Conservation (phyloP, 2,329 filamentous ascomycete genomes). For the Apiospora arundinis region DNA sequence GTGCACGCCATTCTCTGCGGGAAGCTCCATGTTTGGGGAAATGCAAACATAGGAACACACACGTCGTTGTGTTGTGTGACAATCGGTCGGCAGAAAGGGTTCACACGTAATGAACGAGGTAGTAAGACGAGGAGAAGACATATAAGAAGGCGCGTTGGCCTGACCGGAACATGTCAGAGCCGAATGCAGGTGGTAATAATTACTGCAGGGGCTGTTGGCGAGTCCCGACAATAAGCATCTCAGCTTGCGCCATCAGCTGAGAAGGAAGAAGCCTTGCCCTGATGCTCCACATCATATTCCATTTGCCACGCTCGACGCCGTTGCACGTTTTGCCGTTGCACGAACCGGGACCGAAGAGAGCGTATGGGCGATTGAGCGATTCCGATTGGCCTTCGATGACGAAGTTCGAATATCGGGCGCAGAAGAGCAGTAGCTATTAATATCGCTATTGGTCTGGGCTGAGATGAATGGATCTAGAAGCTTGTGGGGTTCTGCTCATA, state of each 20-base stretch:
- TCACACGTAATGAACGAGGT: background rate
- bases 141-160: background rate
- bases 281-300: no score
- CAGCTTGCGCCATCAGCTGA: no score
- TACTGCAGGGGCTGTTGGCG: background rate
- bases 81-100: no score
- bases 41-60: background rate
- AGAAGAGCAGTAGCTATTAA: background rate
- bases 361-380: background rate
- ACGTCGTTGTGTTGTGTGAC: no score
- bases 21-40: conserved; percentile 24
- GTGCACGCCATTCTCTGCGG: conserved; percentile 38
- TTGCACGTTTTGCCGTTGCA: background rate
- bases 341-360: background rate
- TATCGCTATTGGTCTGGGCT: background rate
- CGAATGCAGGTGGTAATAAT: no score
- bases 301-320: background rate
- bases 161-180: background rate
- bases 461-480: background rate
- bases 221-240: background rate
- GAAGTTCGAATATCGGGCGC: background rate
- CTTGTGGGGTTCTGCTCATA: background rate
- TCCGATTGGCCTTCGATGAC: background rate
- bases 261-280: no score
- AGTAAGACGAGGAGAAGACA: background rate